phyloP scores from a whole-genome alignment of 2,329 filamentous ascomycete species.

The Raffaelea ambrosiae region DNA sequence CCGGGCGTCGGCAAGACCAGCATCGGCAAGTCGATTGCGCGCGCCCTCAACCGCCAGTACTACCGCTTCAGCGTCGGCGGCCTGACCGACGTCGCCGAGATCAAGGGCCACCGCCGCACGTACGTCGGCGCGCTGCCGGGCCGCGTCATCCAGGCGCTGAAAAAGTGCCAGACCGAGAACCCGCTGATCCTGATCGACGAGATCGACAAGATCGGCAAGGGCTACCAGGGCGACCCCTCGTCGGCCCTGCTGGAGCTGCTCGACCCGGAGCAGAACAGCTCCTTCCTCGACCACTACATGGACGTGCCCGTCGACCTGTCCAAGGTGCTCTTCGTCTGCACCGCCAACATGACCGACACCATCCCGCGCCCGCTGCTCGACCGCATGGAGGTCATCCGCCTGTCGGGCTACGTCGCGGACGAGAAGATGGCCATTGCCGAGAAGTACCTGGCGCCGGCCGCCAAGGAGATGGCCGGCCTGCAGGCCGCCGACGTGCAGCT shows the following conservation, averaged over 20 bases:
- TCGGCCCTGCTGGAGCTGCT: constrained; percentile 89
- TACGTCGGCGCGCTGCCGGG: constrained; percentile 95
- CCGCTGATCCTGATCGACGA: constrained; percentile 94
- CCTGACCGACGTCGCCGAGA: constrained; percentile 93
- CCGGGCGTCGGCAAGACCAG: constrained; percentile 98
- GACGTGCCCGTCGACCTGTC: constrained; percentile 95
- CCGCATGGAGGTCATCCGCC: constrained; percentile 93
- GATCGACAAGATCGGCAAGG: constrained; percentile 94
- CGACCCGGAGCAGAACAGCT: constrained; percentile 94
- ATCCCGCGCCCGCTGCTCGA: constrained; percentile 90
- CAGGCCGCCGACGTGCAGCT: constrained; percentile 87
- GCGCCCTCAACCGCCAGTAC: constrained; percentile 90
- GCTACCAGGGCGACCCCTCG: constrained; percentile 92
- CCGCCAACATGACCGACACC: constrained; percentile 97
- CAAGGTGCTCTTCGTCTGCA: constrained; percentile 97
- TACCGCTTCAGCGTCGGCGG: constrained; percentile 98
- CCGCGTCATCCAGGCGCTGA: constrained; percentile 93
- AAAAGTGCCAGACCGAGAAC: constrained; percentile 99
- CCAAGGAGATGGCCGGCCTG: constrained; percentile 87
- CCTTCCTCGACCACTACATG: constrained; percentile 97
- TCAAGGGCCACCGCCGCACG: constrained; percentile 93
- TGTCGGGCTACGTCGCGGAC: constrained; percentile 93
- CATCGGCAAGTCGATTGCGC: constrained; percentile 95
- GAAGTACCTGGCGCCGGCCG: constrained; percentile 81
- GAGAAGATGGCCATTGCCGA: constrained; percentile 99